Conservation (phyloP, 306 rosid genomes). For the Quercus ilex region DNA sequence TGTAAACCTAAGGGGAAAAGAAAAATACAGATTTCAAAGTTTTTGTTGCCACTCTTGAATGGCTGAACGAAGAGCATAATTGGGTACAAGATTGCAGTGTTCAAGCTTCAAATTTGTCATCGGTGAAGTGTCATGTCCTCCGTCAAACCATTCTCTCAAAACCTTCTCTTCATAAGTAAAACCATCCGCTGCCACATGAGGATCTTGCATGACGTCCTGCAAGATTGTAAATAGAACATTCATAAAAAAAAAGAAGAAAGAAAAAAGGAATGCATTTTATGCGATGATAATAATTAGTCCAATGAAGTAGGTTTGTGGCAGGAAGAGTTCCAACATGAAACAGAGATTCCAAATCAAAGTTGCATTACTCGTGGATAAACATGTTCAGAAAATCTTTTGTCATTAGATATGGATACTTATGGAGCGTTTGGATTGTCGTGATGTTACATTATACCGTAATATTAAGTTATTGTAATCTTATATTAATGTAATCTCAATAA, state of each 20-base stretch:
- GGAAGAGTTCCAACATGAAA: neutral
- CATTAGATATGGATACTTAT: neutral
- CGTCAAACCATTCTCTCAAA: slow-evolving; percentile 60
- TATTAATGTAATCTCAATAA: too few relatives aligned
- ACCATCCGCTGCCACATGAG: slow-evolving; percentile 85
- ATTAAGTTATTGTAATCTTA: too few relatives aligned
- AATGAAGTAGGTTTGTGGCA: neutral
- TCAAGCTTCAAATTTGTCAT: slow-evolving; percentile 66
- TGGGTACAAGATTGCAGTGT: slow-evolving; percentile 58
- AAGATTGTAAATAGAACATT: slow-evolving; percentile 11
- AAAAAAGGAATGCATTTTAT: neutral
- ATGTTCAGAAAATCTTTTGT: neutral
- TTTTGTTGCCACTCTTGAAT: slow-evolving; percentile 78
- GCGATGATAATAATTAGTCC: neutral
- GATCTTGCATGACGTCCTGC: slow-evolving; percentile 86
- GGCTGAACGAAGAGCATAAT: slow-evolving; percentile 70
- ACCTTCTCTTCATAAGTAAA: slow-evolving; percentile 78
- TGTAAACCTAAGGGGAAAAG: neutral
- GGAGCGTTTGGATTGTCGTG: too few relatives aligned
- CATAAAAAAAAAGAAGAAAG: neutral
- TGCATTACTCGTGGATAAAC: neutral
- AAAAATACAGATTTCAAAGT: slow-evolving; percentile 20
- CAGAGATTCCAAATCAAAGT: neutral
- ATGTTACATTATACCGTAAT: too few relatives aligned
- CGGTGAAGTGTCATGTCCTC: slow-evolving; percentile 74